Evolutionary conservation across 352 stramenopile genomes (phyloP).

Genomic region (Phytophthora fragariae): DNA sequence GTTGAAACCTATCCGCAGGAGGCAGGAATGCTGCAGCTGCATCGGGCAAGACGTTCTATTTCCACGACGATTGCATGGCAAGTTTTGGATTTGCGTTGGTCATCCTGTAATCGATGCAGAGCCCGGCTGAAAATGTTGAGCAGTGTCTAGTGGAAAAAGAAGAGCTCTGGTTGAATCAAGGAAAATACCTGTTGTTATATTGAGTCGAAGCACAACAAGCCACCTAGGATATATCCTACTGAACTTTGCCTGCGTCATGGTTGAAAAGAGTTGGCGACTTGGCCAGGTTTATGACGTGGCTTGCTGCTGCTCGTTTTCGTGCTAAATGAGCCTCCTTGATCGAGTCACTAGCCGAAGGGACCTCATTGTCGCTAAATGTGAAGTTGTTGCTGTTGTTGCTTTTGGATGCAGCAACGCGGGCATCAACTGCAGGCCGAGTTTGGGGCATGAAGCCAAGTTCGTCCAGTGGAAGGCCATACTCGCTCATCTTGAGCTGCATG

Average conservation of each 20-base stretch:
- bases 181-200: not conserved
- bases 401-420: constrained; percentile 23
- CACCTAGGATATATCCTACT: not conserved
- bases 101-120: not conserved
- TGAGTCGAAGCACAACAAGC: not conserved
- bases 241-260: constrained; percentile 21
- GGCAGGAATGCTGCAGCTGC: not conserved
- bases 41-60: not conserved
- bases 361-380: constrained; percentile 2
- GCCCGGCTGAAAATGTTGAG: not conserved
- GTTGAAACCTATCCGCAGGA: not conserved
- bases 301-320: constrained; percentile 26
- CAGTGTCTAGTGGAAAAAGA: not conserved
- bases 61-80: not conserved
- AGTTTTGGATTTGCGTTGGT: not conserved
- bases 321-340: constrained; percentile 28
- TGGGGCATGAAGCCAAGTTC: constrained; percentile 84
- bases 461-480: constrained; percentile 91
- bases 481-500: constrained; percentile 88
- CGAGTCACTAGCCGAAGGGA: constrained; percentile 2
- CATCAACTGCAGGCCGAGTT: constrained; percentile 25
- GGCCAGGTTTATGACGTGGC: constrained; percentile 14
- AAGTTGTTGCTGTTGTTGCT: constrained; percentile 42
- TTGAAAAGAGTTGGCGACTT: constrained; percentile 18
- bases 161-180: not conserved